These are phyloP conservation scores for Sphaerulina vaccinii DNA, from an alignment of 2,329 filamentous ascomycete species.

Conservation along the genomic window DNA sequence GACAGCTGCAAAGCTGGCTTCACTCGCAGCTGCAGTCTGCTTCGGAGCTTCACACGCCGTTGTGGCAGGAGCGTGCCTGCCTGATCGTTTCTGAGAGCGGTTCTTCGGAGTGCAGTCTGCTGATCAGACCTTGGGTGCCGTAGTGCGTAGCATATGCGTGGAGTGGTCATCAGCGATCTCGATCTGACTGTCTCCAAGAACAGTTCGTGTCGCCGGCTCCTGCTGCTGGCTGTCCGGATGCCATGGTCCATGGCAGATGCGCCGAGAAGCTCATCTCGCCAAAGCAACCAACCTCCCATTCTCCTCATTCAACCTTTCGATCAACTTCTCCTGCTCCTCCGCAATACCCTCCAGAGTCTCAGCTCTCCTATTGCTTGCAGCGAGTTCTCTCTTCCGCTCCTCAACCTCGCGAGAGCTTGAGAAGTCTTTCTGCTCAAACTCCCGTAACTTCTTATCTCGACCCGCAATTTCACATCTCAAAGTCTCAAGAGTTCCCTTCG, in stretches of 20 bases:
- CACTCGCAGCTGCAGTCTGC: neutral
- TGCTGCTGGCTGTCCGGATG: neutral
- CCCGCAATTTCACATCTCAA: neutral
- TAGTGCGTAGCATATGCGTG: too few species aligned
- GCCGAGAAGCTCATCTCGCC: neutral
- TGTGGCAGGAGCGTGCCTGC: neutral
- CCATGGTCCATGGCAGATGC: neutral
- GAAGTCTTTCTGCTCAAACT: neutral
- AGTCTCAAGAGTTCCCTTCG: slow-evolving; percentile 8
- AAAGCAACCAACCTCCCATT: neutral
- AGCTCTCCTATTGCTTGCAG: neutral
- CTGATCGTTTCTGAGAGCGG: too few species aligned
- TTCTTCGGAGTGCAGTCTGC: too few species aligned
- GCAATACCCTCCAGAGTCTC: slow-evolving; percentile 3
- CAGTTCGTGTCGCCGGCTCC: too few species aligned
- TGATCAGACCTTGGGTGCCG: too few species aligned
- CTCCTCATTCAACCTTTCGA: slow-evolving; percentile 13
- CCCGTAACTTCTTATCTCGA: slow-evolving; percentile 1
- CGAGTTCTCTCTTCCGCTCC: slow-evolving; percentile 1
- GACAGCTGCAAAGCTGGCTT: neutral
- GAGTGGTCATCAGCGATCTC: neutral
- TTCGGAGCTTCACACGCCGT: neutral
- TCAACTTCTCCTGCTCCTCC: slow-evolving; percentile 17
- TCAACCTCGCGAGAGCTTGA: slow-evolving; percentile 7
- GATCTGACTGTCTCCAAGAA: too few species aligned